Conservation (phyloP, 768 basidiomycete genomes). For the Leccinellum albellum region DNA sequence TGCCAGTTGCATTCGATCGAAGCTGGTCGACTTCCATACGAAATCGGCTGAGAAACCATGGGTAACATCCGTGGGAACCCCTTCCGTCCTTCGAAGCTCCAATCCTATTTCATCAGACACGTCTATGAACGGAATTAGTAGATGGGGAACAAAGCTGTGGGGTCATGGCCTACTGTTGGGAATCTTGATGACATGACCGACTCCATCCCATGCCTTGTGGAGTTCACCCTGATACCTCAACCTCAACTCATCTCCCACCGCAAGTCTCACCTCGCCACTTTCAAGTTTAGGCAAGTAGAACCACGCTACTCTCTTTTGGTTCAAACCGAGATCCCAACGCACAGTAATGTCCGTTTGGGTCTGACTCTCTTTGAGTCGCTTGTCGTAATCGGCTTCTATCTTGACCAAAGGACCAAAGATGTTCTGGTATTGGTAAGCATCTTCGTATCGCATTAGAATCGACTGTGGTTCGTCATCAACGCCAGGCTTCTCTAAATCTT, state of each 20-base stretch:
- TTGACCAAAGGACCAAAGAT: slow-evolving; percentile 99
- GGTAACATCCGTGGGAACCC: slow-evolving; percentile 89
- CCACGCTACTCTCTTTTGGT: slow-evolving; percentile 99
- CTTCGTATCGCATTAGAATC: slow-evolving; percentile 88
- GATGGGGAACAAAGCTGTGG: not conserved
- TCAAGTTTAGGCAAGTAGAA: slow-evolving; percentile 95
- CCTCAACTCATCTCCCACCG: slow-evolving; percentile 93
- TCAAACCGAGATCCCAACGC: slow-evolving; percentile 96
- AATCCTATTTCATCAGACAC: slow-evolving; percentile 97
- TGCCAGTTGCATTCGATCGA: slow-evolving; percentile 97
- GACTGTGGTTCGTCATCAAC: slow-evolving; percentile 97
- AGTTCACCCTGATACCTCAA: slow-evolving; percentile 85
- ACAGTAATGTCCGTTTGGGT: slow-evolving; percentile 96
- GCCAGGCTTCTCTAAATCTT: slow-evolving; percentile 95
- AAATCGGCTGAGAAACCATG: slow-evolving; percentile 98
- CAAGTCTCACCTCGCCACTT: slow-evolving; percentile 94
- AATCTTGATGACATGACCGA: slow-evolving; percentile 98
- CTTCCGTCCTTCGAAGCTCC: slow-evolving; percentile 86
- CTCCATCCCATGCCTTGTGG: slow-evolving; percentile 94
- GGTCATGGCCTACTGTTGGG: slow-evolving; percentile 78
- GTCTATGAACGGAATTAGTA: slow-evolving; percentile 47
- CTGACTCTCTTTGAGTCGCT: slow-evolving; percentile 95
- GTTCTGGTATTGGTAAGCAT: slow-evolving; percentile 99
- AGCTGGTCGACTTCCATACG: slow-evolving; percentile 99
- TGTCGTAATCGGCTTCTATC: slow-evolving; percentile 99